These are phyloP conservation scores for Didymosphaeria variabile DNA, from an alignment of 2,329 filamentous ascomycete genomes.

Conservation along the genomic window DNA sequence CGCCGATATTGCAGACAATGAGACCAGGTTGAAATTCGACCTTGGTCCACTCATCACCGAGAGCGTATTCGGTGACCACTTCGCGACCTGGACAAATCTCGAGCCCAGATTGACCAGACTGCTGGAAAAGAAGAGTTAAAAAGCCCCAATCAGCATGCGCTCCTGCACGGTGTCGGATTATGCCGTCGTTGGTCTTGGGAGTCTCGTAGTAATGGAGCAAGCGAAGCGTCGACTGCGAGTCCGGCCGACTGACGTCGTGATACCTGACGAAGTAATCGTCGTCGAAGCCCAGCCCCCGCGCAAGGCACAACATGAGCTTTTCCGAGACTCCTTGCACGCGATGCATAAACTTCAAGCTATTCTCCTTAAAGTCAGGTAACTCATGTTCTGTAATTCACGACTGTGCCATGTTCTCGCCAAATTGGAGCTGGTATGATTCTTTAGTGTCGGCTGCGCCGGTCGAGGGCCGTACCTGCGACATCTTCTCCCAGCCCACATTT, in stretches of 20 bases:
- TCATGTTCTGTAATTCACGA: conserved; percentile 59
- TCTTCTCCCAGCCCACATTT: conserved; percentile 69
- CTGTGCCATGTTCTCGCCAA: conserved; percentile 60
- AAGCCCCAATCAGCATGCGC: conserved; percentile 71
- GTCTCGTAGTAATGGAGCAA: conserved; percentile 61
- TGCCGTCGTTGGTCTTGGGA: conserved; percentile 44
- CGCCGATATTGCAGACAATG: conserved; percentile 71
- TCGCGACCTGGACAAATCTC: conserved; percentile 71
- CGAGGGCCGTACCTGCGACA: conserved; percentile 64
- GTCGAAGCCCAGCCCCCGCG: conserved; percentile 61
- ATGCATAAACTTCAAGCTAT: conserved; percentile 61
- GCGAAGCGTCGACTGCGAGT: conserved; percentile 63
- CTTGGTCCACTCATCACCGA: conserved; percentile 67
- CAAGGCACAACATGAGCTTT: conserved; percentile 65
- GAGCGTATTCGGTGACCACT: conserved; percentile 64
- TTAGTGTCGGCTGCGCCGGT: conserved; percentile 66
- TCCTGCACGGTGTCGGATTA: conserved; percentile 65
- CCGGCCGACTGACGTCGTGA: conserved; percentile 38
- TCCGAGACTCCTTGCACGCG: conserved; percentile 61
- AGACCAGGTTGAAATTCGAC: conserved; percentile 62
- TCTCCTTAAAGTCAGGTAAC: conserved; percentile 58
- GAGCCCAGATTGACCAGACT: conserved; percentile 64
- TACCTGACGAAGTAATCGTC: conserved; percentile 62
- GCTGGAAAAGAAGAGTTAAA: conserved; percentile 69
- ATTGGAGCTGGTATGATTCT: conserved; percentile 68